Base-by-base conservation (phyloP, 169 alveolate genomes). In the Cystoisospora suis region DNA sequence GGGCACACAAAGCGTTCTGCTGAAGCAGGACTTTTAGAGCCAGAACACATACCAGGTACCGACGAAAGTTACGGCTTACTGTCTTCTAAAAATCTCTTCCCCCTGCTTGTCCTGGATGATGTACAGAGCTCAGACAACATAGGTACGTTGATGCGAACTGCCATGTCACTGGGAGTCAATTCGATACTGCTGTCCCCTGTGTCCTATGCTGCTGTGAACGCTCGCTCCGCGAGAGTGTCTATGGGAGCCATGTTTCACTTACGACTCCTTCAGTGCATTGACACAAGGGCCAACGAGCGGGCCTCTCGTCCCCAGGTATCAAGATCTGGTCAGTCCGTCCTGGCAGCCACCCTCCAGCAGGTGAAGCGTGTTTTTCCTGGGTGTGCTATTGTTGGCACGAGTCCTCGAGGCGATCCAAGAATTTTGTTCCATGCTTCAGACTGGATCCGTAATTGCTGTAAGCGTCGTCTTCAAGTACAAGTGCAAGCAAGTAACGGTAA, bases 231-330 rank as follows among this genome's bases (percentile, higher is more conserved):
- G 46, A 38, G 86, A 27, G 86, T 77, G 44, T 42, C 65, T 20
- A 77, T 77, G 65, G 86, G 86, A n/a, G 23, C 86, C 38, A 27
- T 77, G 86, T 77, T 77, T 65, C 86, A 77, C 65, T 44, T 77
- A n/a, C 40, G 61, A 29, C 9, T 77, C 29, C 44, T 38, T 5
- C 0, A 77, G 17, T 44, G 69, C 12, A 15, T 5, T 27, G 86
- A 77, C 17, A 27, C 56, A 0, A 36, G n/a, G 29, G 5, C 44
- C 29, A 17, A 40, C 29, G 79, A 65, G 46, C 15, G 44, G 15
- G 79, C 44, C 29, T 29, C 79, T 20, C 46, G 27, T 65, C 79
- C 79, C 15, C 79, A 17, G 20, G n/a, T n/a, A n/a, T n/a, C n/a
- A n/a, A n/a, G n/a, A n/a, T n/a, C n/a, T n/a, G n/a, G n/a, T n/a